These are phyloP conservation scores for Mallotus japonicus DNA, from an alignment of 441 rosid genomes.

Conservation along the genomic window DNA sequence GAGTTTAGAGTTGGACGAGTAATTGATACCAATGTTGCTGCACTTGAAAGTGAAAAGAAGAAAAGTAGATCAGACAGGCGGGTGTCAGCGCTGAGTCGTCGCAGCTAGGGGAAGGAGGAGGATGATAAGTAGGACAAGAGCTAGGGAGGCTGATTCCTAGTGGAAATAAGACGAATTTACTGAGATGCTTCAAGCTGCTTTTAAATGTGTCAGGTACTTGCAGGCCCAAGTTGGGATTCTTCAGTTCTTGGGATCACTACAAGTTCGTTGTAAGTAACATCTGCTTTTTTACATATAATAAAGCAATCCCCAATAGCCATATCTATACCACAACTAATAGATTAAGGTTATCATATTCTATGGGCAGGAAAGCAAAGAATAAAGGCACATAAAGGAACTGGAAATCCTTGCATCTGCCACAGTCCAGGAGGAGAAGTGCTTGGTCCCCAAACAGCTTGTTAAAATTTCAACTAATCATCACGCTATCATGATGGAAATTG, in stretches of 20 bases:
- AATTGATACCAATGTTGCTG: conserved; percentile 14
- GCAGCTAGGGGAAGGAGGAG: conserved; percentile 81
- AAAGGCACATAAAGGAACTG: conserved; percentile 19
- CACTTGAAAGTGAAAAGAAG: conserved; percentile 8
- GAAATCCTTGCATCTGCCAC: conserved; percentile 37
- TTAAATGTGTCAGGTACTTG: conserved; percentile 63
- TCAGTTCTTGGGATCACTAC: conserved; percentile 26
- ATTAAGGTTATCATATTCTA: too few relatives aligned
- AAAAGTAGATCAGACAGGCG: background rate
- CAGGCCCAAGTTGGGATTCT: conserved; percentile 60
- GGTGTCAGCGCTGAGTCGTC: conserved; percentile 60
- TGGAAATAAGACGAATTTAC: conserved; percentile 81
- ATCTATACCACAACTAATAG: too few relatives aligned
- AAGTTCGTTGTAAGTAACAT: too few relatives aligned
- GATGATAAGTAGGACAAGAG: conserved; percentile 64
- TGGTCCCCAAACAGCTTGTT: conserved; percentile 44
- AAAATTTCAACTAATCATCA: conserved; percentile 26
- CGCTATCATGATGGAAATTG: too few relatives aligned
- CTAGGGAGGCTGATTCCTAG: conserved; percentile 79
- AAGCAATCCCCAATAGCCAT: too few relatives aligned
- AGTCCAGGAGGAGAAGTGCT: conserved; percentile 54
- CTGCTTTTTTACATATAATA: too few relatives aligned
- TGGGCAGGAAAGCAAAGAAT: conserved; percentile 19
- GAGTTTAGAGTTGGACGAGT: conserved; percentile 13
- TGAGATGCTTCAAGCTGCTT: conserved; percentile 78